Percentiles rank a stretch among this genome's conserved stretches.
phyloP scores from a whole-genome alignment of 805 yeast genomes.

The Candida nitratophila region DNA sequence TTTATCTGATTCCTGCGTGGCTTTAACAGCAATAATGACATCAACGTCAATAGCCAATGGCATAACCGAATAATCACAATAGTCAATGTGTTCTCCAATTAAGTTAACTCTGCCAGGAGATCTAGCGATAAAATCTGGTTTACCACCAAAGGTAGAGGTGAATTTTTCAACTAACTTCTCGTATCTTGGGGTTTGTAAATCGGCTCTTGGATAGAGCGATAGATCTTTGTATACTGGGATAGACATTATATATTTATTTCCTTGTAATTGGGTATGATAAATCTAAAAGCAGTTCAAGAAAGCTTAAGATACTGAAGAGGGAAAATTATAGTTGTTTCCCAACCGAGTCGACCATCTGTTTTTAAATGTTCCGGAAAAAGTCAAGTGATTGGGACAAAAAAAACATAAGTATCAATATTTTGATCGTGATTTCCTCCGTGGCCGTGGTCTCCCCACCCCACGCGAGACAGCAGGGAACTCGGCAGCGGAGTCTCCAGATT shows the following conservation, averaged over 20 bases:
- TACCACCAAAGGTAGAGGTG: slow-evolving; percentile 24
- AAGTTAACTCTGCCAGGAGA: slow-evolving; percentile 75
- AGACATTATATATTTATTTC: slow-evolving; percentile 10
- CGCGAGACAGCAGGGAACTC: too few relatives aligned
- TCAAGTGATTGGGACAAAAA: too few relatives aligned
- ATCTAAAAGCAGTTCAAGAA: too few relatives aligned
- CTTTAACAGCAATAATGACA: slow-evolving; percentile 46
- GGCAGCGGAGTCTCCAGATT: too few relatives aligned
- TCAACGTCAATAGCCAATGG: slow-evolving; percentile 70
- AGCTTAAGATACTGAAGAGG: too few relatives aligned
- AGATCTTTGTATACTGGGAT: slow-evolving; percentile 31
- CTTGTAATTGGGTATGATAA: too few relatives aligned
- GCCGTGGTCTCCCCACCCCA: neutral
- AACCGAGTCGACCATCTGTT: too few relatives aligned
- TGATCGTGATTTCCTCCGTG: neutral
- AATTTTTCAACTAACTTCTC: slow-evolving; percentile 12
- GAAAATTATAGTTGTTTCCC: too few relatives aligned
- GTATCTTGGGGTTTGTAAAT: slow-evolving; percentile 23
- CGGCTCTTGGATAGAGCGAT: slow-evolving; percentile 28
- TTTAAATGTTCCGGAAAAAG: too few relatives aligned
- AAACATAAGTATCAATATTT: too few relatives aligned
- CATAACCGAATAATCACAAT: slow-evolving; percentile 56
- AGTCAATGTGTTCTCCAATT: slow-evolving; percentile 73
- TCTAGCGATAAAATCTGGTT: slow-evolving; percentile 44
- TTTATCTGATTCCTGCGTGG: slow-evolving; percentile 1